These are phyloP conservation scores for Ceratobasidium sp. DNA, from an alignment of 1,284 basidiomycete species.

Conservation along the genomic window DNA sequence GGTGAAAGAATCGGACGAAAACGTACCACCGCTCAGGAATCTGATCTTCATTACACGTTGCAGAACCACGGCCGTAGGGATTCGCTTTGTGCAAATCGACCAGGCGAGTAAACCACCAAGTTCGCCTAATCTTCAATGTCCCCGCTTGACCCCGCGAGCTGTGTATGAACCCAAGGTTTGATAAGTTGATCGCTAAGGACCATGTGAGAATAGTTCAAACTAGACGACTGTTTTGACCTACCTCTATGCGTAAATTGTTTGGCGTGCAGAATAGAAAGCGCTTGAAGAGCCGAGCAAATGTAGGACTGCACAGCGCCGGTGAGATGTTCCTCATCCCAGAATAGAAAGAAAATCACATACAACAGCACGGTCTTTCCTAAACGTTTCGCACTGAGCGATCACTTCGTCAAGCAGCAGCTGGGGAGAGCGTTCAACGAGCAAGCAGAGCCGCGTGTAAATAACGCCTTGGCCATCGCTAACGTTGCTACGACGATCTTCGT, in stretches of 20 bases:
- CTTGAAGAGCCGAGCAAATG: slow-evolving; percentile 41
- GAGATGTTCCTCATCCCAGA: neutral
- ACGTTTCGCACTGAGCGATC: slow-evolving; percentile 36
- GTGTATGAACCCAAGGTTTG: slow-evolving; percentile 40
- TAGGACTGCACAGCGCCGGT: neutral
- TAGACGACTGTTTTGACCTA: neutral
- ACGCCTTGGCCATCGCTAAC: slow-evolving; percentile 24
- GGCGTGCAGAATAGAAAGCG: slow-evolving; percentile 28
- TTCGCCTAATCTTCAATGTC: slow-evolving; percentile 39
- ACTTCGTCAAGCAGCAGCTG: slow-evolving; percentile 35
- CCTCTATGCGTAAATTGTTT: slow-evolving; percentile 47
- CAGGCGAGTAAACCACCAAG: slow-evolving; percentile 65
- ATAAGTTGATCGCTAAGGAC: slow-evolving; percentile 36
- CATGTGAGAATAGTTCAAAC: neutral
- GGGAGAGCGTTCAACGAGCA: slow-evolving; percentile 44
- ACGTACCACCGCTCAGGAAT: slow-evolving; percentile 71
- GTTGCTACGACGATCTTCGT: slow-evolving; percentile 23
- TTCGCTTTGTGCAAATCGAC: slow-evolving; percentile 81
- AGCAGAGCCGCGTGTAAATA: slow-evolving; percentile 32
- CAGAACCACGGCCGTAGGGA: slow-evolving; percentile 66
- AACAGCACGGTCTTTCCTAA: slow-evolving; percentile 41
- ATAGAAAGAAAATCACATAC: neutral
- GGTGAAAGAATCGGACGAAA: slow-evolving; percentile 7
- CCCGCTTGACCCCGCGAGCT: slow-evolving; percentile 42
- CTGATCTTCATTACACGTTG: slow-evolving; percentile 60